phyloP scores from a whole-genome alignment of 2,329 filamentous ascomycete species.

The Leptographium lundbergii region DNA sequence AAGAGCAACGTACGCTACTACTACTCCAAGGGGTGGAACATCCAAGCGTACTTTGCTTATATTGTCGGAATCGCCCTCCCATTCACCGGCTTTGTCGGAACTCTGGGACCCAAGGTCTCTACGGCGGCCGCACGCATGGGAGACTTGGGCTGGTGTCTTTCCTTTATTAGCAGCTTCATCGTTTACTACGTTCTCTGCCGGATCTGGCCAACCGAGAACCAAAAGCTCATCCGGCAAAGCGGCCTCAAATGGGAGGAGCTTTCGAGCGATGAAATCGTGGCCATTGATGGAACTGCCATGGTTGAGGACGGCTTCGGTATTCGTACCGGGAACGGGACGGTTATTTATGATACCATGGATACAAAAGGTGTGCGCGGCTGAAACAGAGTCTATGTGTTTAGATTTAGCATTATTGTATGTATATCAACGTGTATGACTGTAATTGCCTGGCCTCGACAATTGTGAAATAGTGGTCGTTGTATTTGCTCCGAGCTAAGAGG shows the following conservation, averaged over 20 bases:
- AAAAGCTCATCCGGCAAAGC: slow-evolving; percentile 4
- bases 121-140: slow-evolving; percentile 18
- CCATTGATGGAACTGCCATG: slow-evolving; percentile 3
- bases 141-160: slow-evolving; percentile 22
- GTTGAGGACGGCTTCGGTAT: background rate
- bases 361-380: background rate
- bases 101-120: slow-evolving; percentile 19
- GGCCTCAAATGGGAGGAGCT: slow-evolving; percentile 5
- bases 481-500: too few relatives aligned
- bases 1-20: slow-evolving; percentile 20
- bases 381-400: background rate
- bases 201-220: slow-evolving; percentile 22
- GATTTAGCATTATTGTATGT: too few relatives aligned
- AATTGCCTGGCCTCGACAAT: too few relatives aligned
- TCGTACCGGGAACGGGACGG: background rate
- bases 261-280: slow-evolving; percentile 4
- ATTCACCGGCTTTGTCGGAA: slow-evolving; percentile 22
- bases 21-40: slow-evolving; percentile 20
- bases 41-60: slow-evolving; percentile 23
- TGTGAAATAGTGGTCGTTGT: too few relatives aligned
- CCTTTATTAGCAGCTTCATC: slow-evolving; percentile 18
- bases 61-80: slow-evolving; percentile 21
- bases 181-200: slow-evolving; percentile 22
- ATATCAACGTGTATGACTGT: too few relatives aligned
- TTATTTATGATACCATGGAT: background rate